A percentile compares a stretch with the other conserved stretches of the same genome.
phyloP scores from a whole-genome alignment of 2,329 filamentous ascomycete species.

The Chaetothyriales sp. region DNA sequence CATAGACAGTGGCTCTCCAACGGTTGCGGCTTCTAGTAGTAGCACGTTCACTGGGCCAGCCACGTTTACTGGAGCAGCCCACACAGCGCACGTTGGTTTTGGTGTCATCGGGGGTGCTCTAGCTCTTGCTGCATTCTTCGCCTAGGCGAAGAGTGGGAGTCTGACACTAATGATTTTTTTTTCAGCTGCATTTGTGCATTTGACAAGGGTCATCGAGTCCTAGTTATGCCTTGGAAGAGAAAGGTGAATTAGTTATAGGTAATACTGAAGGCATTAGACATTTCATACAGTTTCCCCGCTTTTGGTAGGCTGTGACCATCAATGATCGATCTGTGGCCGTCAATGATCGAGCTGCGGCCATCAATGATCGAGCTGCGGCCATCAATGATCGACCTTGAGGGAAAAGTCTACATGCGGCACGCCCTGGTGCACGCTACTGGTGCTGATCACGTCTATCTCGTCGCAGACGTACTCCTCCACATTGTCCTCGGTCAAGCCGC shows the following conservation, averaged over 20 bases:
- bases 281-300: neutral
- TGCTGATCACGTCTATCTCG: slow-evolving; percentile 89
- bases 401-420: slow-evolving; percentile 91
- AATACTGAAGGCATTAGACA: neutral
- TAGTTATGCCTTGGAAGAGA: neutral
- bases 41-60: slow-evolving; percentile 20
- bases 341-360: no score
- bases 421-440: slow-evolving; percentile 92
- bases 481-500: slow-evolving; percentile 74
- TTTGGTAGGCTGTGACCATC: neutral
- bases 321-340: slow-evolving; percentile 84
- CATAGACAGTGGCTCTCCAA: neutral
- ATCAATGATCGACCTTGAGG: slow-evolving; percentile 71
- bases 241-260: neutral
- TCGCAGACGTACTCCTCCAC: slow-evolving; percentile 67
- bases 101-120: slow-evolving; percentile 8
- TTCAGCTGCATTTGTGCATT: neutral
- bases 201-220: neutral
- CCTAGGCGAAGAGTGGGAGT: slow-evolving; percentile 3
- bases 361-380: no score
- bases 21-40: neutral
- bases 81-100: slow-evolving; percentile 20
- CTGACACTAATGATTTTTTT: neutral
- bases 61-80: slow-evolving; percentile 24
- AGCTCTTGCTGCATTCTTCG: slow-evolving; percentile 11